Evolutionary conservation across 441 rosid species (phyloP).

Genomic region (Pelargonium australe): DNA sequence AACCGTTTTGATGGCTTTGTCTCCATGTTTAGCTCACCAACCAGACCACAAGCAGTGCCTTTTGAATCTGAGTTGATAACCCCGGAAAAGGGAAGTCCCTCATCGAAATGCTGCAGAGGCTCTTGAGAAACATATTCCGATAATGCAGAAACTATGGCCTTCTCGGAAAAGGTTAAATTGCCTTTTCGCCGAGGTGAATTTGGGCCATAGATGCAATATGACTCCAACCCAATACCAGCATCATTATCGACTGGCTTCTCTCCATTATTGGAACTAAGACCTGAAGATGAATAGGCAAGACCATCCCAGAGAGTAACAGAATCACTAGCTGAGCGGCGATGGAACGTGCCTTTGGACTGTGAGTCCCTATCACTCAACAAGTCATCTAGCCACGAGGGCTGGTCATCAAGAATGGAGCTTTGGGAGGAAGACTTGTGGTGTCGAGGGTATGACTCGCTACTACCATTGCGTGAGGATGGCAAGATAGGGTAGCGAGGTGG

Average conservation of each 20-base stretch:
- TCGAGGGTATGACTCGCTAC: slow-evolving; percentile 23
- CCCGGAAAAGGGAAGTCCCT: slow-evolving; percentile 34
- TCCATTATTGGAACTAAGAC: slow-evolving; percentile 29
- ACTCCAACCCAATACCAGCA: slow-evolving; percentile 40
- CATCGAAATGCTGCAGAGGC: slow-evolving; percentile 34
- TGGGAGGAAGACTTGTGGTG: slow-evolving; percentile 46
- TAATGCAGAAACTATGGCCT: slow-evolving; percentile 55
- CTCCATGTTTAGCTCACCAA: slow-evolving; percentile 37
- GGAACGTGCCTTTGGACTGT: slow-evolving; percentile 32
- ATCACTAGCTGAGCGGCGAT: slow-evolving; percentile 63
- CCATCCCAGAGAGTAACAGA: slow-evolving; percentile 50
- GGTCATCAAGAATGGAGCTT: slow-evolving; percentile 43
- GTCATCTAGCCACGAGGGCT: slow-evolving; percentile 64
- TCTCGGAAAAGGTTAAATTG: slow-evolving; percentile 38
- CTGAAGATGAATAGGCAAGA: slow-evolving; percentile 32
- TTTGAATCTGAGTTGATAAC: slow-evolving; percentile 18
- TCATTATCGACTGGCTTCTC: slow-evolving; percentile 28
- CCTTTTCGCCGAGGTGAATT: slow-evolving; percentile 61
- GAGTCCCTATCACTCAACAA: slow-evolving; percentile 40
- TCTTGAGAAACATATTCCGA: slow-evolving; percentile 46
- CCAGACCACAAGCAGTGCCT: slow-evolving; percentile 27
- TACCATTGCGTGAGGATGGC: slow-evolving; percentile 20
- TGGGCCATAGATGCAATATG: slow-evolving; percentile 64
- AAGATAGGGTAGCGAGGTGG: slow-evolving; percentile 64
- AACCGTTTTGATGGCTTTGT: slow-evolving; percentile 44